Evolutionary conservation across 1,139 yeast species (phyloP).

Genomic region (Kurtzmaniella natalensis): DNA sequence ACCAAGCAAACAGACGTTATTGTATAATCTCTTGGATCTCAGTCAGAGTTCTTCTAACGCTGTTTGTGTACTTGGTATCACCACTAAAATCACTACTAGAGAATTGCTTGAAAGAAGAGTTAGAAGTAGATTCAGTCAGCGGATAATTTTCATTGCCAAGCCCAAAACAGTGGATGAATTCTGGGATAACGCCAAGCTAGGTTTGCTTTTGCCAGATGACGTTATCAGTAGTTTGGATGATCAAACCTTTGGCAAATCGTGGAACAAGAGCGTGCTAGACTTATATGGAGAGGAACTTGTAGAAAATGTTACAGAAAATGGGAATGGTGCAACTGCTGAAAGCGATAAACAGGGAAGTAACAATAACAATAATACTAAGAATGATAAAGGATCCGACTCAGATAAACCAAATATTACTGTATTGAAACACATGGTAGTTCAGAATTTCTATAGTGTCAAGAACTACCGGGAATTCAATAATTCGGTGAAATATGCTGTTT

Average conservation of each 20-base stretch:
- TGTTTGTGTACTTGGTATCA: conserved; percentile 75
- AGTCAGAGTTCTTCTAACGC: conserved; percentile 75
- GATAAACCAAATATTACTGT: conserved; percentile 7
- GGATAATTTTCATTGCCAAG: conserved; percentile 59
- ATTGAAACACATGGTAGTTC: conserved; percentile 23
- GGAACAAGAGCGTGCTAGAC: conserved; percentile 40
- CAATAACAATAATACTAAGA: neutral
- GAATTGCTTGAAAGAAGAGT: conserved; percentile 90
- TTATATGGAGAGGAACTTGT: neutral
- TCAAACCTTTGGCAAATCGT: conserved; percentile 27
- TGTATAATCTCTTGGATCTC: conserved; percentile 84
- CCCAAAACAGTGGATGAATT: conserved; percentile 43
- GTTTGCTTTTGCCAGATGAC: conserved; percentile 20
- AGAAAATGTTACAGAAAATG: neutral
- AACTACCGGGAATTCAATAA: conserved; percentile 56
- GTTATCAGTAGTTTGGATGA: conserved; percentile 15
- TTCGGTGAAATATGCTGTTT: conserved; percentile 44
- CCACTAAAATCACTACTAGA: conserved; percentile 68
- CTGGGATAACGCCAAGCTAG: conserved; percentile 26
- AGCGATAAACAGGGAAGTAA: no score
- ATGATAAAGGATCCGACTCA: no score
- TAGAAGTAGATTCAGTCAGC: conserved; percentile 81
- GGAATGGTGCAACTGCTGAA: neutral
- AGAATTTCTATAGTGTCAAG: conserved; percentile 55
- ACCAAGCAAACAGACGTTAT: conserved; percentile 69